phyloP scores from a whole-genome alignment of 768 basidiomycete species.

The Naganishia randhawae region DNA sequence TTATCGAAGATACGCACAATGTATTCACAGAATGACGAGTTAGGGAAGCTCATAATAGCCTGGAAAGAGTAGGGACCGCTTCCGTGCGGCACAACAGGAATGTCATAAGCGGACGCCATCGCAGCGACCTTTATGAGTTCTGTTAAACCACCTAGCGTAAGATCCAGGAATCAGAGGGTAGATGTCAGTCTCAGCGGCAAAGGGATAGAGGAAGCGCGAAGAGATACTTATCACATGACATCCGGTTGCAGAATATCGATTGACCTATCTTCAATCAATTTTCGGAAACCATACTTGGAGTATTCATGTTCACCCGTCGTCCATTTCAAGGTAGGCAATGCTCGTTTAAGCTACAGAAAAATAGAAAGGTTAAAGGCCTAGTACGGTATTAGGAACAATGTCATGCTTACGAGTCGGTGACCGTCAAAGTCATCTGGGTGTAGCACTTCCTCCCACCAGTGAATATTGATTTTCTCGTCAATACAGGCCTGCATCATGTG shows the following conservation, averaged over 20 bases:
- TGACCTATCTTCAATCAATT: conserved; percentile 51
- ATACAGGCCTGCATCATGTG: conserved; percentile 33
- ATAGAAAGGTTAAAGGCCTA: conserved; percentile 21
- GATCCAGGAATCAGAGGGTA: neutral
- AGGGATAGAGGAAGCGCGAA: neutral
- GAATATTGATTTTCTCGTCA: conserved; percentile 51
- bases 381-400: neutral
- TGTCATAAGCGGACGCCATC: conserved; percentile 55
- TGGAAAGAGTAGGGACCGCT: conserved; percentile 57
- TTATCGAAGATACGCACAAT: conserved; percentile 31
- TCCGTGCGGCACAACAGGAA: conserved; percentile 57
- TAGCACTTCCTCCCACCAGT: conserved; percentile 53
- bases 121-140: conserved; percentile 51
- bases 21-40: conserved; percentile 51
- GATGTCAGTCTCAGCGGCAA: conserved; percentile 5
- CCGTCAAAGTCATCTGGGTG: conserved; percentile 53
- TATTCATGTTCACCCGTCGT: conserved; percentile 54
- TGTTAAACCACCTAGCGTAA: conserved; percentile 44
- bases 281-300: conserved; percentile 51
- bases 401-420: conserved; percentile 32
- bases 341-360: conserved; percentile 43
- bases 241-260: conserved; percentile 53
- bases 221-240: conserved; percentile 46
- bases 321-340: conserved; percentile 50
- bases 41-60: conserved; percentile 54